Evolutionary conservation across 345 rosid species (phyloP).

Genomic region (Brassica juncea): DNA sequence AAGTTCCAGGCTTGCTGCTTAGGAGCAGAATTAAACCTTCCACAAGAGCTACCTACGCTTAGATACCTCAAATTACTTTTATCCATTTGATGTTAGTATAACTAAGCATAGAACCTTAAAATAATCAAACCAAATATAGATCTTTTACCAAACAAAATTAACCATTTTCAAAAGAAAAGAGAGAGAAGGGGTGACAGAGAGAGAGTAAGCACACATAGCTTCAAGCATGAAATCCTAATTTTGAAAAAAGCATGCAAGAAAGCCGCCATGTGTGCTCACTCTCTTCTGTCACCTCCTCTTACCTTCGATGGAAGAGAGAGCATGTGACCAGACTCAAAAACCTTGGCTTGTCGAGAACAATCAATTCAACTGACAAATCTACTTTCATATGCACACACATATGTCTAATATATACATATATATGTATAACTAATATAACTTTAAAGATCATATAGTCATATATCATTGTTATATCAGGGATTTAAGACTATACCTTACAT

Average conservation of each 20-base stretch:
- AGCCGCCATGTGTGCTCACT: slow-evolving; percentile 94
- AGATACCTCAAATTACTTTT: neutral
- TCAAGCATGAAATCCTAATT: slow-evolving; percentile 59
- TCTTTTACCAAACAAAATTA: neutral
- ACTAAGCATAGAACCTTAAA: neutral
- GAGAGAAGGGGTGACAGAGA: slow-evolving; percentile 66
- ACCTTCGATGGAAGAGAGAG: slow-evolving; percentile 32
- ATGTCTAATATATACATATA: neutral
- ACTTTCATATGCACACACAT: neutral
- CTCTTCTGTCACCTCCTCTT: slow-evolving; percentile 97
- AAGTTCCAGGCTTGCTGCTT: neutral
- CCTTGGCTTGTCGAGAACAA: neutral
- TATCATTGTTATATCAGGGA: neutral
- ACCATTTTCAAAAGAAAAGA: slow-evolving; percentile 22
- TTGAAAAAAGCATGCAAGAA: slow-evolving; percentile 60
- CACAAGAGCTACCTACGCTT: neutral
- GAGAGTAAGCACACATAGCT: slow-evolving; percentile 92
- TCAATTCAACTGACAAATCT: neutral
- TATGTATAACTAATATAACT: neutral
- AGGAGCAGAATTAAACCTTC: neutral
- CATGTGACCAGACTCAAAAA: neutral
- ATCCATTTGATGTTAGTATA: slow-evolving; percentile 10
- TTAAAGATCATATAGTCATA: neutral
- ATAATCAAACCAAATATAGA: slow-evolving; percentile 18
- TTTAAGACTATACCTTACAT: slow-evolving; percentile 15